Conservation (phyloP, 345 rosid species). For the Euphorbia peplus region DNA sequence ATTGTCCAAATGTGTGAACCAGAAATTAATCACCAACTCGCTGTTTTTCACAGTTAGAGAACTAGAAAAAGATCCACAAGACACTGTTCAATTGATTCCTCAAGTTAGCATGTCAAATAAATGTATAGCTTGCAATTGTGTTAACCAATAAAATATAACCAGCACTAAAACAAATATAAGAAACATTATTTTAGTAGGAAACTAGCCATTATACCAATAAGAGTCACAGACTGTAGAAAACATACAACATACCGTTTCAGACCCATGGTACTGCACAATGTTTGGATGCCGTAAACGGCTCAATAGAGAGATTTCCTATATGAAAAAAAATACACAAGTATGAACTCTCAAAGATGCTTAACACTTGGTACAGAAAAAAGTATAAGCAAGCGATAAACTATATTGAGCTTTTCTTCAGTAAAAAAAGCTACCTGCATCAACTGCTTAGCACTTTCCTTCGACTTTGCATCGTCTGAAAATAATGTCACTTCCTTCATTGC, state of each 20-base stretch:
- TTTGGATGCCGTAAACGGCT: constrained; percentile 68
- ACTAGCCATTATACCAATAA: neutral
- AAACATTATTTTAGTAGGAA: neutral
- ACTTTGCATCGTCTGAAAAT: constrained; percentile 74
- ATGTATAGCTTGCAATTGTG: neutral
- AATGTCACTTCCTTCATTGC: constrained; percentile 90
- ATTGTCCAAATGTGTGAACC: neutral
- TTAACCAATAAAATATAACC: neutral
- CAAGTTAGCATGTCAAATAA: neutral
- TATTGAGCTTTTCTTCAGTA: neutral
- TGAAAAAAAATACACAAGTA: neutral
- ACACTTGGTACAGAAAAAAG: neutral
- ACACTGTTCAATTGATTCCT: neutral
- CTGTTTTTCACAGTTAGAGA: neutral
- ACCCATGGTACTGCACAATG: constrained; percentile 73
- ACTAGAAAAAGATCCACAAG: neutral
- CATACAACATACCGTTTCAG: constrained; percentile 50
- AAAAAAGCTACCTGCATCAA: constrained; percentile 25
- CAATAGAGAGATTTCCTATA: constrained; percentile 63
- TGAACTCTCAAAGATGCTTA: constrained; percentile 7
- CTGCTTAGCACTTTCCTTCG: constrained; percentile 76
- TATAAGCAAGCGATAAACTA: neutral
- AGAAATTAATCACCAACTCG: neutral
- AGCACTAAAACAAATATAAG: neutral
- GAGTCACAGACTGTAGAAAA: neutral